phyloP scores from a whole-genome alignment of 2,329 filamentous ascomycete genomes.

The Colletotrichum destructivum region DNA sequence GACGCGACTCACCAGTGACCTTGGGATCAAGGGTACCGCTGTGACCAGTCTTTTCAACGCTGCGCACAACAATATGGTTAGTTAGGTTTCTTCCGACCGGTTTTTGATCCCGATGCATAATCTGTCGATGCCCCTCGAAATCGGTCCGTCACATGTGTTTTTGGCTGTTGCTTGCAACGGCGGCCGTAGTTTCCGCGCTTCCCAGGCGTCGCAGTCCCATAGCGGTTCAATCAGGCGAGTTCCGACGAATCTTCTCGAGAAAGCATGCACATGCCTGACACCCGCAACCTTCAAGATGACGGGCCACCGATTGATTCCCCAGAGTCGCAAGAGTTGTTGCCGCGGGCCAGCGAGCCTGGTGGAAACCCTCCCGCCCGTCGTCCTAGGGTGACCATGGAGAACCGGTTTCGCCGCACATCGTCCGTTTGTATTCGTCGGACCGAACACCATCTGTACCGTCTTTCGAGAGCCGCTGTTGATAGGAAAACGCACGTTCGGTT shows the following conservation, averaged over 20 bases:
- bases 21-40: conserved; percentile 98
- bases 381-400: conserved; percentile 14
- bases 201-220: not conserved
- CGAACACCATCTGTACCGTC: not conserved
- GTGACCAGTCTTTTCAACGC: conserved; percentile 97
- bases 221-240: not conserved
- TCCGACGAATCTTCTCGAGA: conserved; percentile 1
- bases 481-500: conserved; percentile 6
- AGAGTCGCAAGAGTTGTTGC: not conserved
- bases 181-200: conserved; percentile 9
- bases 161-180: conserved; percentile 6
- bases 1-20: conserved; percentile 77
- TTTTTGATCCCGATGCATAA: not conserved
- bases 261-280: conserved; percentile 4
- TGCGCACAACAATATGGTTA: conserved; percentile 50
- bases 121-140: conserved; percentile 18
- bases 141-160: conserved; percentile 7
- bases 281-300: not conserved
- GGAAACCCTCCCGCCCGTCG: not conserved
- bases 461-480: not conserved
- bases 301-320: not conserved
- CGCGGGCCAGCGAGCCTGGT: not conserved
- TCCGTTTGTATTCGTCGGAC: not conserved
- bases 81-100: not conserved
- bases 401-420: not conserved